Conservation (phyloP, 106 monocot genomes). For the Dendrobium nobile region DNA sequence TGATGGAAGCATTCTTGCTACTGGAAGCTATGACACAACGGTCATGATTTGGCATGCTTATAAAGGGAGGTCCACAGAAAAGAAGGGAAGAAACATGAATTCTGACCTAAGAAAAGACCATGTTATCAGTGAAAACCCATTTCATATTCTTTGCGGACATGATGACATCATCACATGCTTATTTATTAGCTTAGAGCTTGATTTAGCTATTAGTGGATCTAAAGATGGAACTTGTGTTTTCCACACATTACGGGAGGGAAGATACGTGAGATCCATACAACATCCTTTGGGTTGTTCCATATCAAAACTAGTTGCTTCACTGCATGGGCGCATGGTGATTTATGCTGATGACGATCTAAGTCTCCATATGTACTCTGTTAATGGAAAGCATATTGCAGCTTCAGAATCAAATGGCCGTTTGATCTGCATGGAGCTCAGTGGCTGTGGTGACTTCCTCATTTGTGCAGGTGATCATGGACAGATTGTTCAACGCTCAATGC, state of each 20-base stretch:
- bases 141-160: conserved; percentile 91
- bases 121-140: conserved; percentile 63
- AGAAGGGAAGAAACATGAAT: conserved; percentile 39
- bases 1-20: conserved; percentile 84
- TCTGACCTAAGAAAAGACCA: conserved; percentile 49
- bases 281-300: conserved; percentile 75
- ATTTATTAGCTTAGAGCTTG: conserved; percentile 76
- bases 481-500: conserved; percentile 86
- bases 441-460: conserved; percentile 82
- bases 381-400: conserved; percentile 74
- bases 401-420: conserved; percentile 87
- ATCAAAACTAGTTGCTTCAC: conserved; percentile 76
- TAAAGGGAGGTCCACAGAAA: conserved; percentile 40
- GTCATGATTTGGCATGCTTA: conserved; percentile 91
- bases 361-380: conserved; percentile 90
- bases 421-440: conserved; percentile 77
- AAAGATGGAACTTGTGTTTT: conserved; percentile 97
- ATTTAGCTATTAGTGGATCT: conserved; percentile 93
- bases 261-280: conserved; percentile 81
- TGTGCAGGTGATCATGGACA: conserved; percentile 98
- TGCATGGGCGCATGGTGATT: conserved; percentile 67
- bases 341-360: conserved; percentile 86
- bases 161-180: conserved; percentile 97
- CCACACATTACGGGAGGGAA: conserved; percentile 83
- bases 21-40: conserved; percentile 96